Evolutionary conservation across 2,329 filamentous ascomycete species (phyloP), one percentile per base, ranked within the genome.

Genomic region (Pseudopyricularia javanii): DNA sequence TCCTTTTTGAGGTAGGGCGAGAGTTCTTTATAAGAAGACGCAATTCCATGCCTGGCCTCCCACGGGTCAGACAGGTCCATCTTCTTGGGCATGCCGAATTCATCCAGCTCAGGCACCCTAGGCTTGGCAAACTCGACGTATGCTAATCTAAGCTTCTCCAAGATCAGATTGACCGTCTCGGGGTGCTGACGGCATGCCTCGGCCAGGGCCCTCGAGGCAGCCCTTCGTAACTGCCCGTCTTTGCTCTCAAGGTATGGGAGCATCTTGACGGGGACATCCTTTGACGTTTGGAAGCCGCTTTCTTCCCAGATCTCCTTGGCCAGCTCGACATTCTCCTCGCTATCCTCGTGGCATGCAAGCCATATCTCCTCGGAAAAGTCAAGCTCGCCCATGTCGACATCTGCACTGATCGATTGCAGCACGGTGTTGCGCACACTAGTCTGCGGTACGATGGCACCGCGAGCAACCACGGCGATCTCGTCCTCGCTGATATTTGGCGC

Each of bases 291-390:
- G 56, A 97, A 85, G 7, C 81, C 85, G 63, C 91, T 95, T 62
- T 96, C 93, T 62, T 95, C 89, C 93, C 93, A 98, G 34, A 98
- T 95, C 12, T 91, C 87, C 51, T 76, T 79, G 7, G 87, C 91
- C 52, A 95, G 74, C 47, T 90, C 88, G 8, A 78, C 79, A 61
- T 97, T 97, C 64, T 97, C 91, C 45, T 86, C 81, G 20, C 89
- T 81, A 60, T 95, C 88, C 58, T 98, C 93, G 61, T 98, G 91
- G 62, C 84, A 91, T 45, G 88, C 88, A 43, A 98, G 76, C 90
- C 90, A 98, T 22, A 98, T 86, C 64, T 97, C 88, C 56, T 93
- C 85, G 3, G 86, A 93, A 62, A 90, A 93, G 30, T 83, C 79
- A 33, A 91, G 74, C 51, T 96, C 91, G 54, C 85, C 91, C 73